phyloP scores from a whole-genome alignment of 2,329 filamentous ascomycete species.

The Nigrospora sphaerica region DNA sequence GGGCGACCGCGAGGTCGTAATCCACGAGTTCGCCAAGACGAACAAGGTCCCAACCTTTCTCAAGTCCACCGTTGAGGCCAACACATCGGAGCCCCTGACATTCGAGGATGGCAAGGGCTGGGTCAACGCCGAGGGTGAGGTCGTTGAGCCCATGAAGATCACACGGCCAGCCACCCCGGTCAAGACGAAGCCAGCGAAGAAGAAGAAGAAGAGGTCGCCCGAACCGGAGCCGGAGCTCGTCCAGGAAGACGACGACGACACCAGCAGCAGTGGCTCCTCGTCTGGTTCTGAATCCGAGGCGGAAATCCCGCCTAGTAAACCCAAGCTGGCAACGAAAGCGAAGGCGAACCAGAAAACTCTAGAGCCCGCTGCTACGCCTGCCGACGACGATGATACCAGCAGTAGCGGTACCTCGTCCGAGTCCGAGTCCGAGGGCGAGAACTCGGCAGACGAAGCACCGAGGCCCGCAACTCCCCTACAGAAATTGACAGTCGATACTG shows the following conservation, averaged over 20 bases:
- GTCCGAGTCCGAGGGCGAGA: conserved; percentile 1
- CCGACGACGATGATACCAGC: conserved; percentile 20
- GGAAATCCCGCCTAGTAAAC: conserved; percentile 7
- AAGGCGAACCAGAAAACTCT: conserved; percentile 6
- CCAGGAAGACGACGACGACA: conserved; percentile 15
- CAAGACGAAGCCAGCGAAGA: conserved; percentile 12
- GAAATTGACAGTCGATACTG: conserved; percentile 12
- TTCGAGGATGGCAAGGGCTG: conserved; percentile 84
- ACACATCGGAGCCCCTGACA: conserved; percentile 41
- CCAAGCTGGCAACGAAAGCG: conserved; percentile 6
- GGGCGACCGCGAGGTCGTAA: conserved; percentile 51
- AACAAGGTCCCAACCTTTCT: conserved; percentile 78
- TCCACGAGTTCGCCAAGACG: conserved; percentile 88
- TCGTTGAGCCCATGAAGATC: conserved; percentile 56
- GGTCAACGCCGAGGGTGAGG: conserved; percentile 70
- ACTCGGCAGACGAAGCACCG: conserved; percentile 10
- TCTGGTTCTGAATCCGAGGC: conserved; percentile 14
- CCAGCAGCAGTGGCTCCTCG: conserved; percentile 29
- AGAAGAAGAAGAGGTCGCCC: conserved; percentile 4
- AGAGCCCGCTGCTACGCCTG: background rate
- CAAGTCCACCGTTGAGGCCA: conserved; percentile 43
- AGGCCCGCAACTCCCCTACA: conserved; percentile 6
- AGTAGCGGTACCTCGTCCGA: conserved; percentile 30
- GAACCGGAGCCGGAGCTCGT: conserved; percentile 8
- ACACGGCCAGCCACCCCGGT: conserved; percentile 22